Conservation (phyloP, 805 yeast genomes). For the Nakazawaea anatomiae region DNA sequence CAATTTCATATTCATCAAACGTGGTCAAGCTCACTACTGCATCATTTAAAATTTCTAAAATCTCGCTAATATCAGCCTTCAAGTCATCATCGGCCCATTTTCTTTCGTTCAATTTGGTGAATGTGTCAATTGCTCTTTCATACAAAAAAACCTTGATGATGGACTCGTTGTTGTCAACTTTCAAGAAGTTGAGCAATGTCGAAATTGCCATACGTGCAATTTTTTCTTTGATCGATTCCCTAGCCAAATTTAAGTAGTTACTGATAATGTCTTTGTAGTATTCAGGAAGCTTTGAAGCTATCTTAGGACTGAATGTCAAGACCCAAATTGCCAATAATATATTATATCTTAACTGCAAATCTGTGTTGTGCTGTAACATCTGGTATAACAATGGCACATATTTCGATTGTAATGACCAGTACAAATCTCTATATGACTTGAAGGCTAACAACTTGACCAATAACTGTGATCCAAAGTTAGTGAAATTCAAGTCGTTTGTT, state of each 20-base stretch:
- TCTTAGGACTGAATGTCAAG: slow-evolving; percentile 61
- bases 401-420: slow-evolving; percentile 37
- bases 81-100: slow-evolving; percentile 96
- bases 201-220: slow-evolving; percentile 81
- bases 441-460: slow-evolving; percentile 53
- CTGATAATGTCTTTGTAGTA: slow-evolving; percentile 51
- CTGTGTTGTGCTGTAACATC: slow-evolving; percentile 38
- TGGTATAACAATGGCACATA: slow-evolving; percentile 44
- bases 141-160: slow-evolving; percentile 62
- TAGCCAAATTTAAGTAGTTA: slow-evolving; percentile 51
- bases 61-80: slow-evolving; percentile 56
- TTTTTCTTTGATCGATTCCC: slow-evolving; percentile 87
- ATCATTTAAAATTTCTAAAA: slow-evolving; percentile 58
- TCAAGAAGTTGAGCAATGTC: slow-evolving; percentile 56
- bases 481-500: slow-evolving; percentile 41
- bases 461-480: slow-evolving; percentile 60
- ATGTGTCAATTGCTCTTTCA: slow-evolving; percentile 66
- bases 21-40: slow-evolving; percentile 79
- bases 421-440: slow-evolving; percentile 46
- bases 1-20: slow-evolving; percentile 86
- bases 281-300: slow-evolving; percentile 41
- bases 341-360: slow-evolving; percentile 80
- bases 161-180: slow-evolving; percentile 32
- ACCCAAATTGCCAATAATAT: slow-evolving; percentile 79
- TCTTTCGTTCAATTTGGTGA: slow-evolving; percentile 69